phyloP scores from a whole-genome alignment of 441 rosid species.

The Erodium texanum region DNA sequence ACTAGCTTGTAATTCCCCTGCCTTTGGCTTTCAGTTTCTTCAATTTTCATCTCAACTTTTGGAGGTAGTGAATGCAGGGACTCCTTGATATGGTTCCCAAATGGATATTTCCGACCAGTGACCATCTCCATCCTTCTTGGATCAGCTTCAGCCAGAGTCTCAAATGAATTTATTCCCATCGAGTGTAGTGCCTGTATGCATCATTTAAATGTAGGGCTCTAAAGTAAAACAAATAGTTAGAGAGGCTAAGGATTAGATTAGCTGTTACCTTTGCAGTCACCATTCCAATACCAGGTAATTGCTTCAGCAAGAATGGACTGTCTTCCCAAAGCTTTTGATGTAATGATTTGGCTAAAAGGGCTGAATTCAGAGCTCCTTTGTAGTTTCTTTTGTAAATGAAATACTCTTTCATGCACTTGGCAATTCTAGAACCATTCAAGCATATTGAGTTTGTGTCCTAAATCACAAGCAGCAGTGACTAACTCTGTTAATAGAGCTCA shows the following conservation, averaged over 20 bases:
- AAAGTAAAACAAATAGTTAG: not conserved
- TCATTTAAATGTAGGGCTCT: constrained; percentile 3
- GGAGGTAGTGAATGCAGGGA: constrained; percentile 81
- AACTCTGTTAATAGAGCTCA: constrained; percentile 19
- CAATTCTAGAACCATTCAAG: constrained; percentile 73
- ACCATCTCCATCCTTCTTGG: constrained; percentile 93
- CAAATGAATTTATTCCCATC: constrained; percentile 82
- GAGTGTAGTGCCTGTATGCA: constrained; percentile 69
- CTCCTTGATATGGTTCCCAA: constrained; percentile 94
- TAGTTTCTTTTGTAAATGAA: constrained; percentile 74
- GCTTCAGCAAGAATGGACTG: constrained; percentile 84
- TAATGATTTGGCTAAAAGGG: constrained; percentile 75
- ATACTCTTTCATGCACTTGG: constrained; percentile 93
- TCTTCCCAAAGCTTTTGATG: constrained; percentile 97
- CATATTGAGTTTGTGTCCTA: constrained; percentile 85
- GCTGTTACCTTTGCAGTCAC: constrained; percentile 88
- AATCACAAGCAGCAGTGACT: constrained; percentile 21
- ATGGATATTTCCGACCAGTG: constrained; percentile 86
- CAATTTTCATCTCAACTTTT: constrained; percentile 54
- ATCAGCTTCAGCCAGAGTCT: constrained; percentile 80
- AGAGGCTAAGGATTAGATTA: constrained; percentile 1
- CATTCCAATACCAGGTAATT: constrained; percentile 95
- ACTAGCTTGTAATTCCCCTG: constrained; percentile 51
- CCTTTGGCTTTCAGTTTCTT: constrained; percentile 49
- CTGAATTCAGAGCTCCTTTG: constrained; percentile 64